phyloP scores from a whole-genome alignment of 306 rosid genomes.

The Vigna reflexopilosa region DNA sequence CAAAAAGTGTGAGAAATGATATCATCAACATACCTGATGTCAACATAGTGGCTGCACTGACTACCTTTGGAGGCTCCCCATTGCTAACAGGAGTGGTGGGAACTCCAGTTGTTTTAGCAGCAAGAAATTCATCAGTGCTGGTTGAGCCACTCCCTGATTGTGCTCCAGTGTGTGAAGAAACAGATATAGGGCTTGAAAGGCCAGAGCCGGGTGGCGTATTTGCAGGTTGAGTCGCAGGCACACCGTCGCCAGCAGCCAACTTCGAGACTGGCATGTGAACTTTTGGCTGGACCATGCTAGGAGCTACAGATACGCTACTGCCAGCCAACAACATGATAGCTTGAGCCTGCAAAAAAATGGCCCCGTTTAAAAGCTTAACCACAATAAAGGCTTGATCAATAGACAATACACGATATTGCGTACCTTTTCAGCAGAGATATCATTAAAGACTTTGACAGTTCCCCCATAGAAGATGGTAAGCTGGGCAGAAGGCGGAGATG shows the following conservation, averaged over 20 bases:
- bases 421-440: slow-evolving; percentile 87
- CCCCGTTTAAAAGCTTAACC: slow-evolving; percentile 36
- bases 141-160: slow-evolving; percentile 85
- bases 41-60: slow-evolving; percentile 58
- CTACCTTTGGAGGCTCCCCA: slow-evolving; percentile 63
- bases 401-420: neutral
- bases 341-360: slow-evolving; percentile 70
- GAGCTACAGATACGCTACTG: slow-evolving; percentile 50
- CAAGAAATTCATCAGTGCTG: slow-evolving; percentile 74
- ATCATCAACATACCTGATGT: slow-evolving; percentile 66
- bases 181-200: slow-evolving; percentile 76
- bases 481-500: slow-evolving; percentile 66
- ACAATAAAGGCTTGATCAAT: neutral
- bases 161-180: slow-evolving; percentile 73
- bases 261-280: slow-evolving; percentile 57
- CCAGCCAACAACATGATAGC: slow-evolving; percentile 89
- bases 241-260: slow-evolving; percentile 55
- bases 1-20: slow-evolving; percentile 10
- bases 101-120: slow-evolving; percentile 59
- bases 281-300: slow-evolving; percentile 57
- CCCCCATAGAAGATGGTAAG: slow-evolving; percentile 91
- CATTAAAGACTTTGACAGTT: slow-evolving; percentile 73
- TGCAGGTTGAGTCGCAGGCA: slow-evolving; percentile 54
- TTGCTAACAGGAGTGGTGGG: slow-evolving; percentile 62
- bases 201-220: slow-evolving; percentile 56